Base-by-base conservation (phyloP, 2,329 filamentous ascomycete genomes). In the Penicillium sp. region DNA sequence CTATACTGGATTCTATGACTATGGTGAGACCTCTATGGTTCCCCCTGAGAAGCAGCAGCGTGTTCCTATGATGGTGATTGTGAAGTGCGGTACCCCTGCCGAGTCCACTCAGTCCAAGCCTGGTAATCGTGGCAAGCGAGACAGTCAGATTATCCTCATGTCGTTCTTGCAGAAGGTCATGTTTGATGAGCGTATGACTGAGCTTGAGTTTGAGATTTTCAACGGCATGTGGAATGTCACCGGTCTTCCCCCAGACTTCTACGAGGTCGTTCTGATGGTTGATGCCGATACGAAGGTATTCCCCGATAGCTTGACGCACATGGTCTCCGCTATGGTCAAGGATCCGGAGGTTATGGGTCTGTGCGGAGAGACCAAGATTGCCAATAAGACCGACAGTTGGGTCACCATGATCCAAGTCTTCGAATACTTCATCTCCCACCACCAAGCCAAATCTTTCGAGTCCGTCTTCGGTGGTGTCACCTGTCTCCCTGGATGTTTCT, bases 151-250 rank as follows among this genome's bases (percentile, higher is more conserved):
- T 71, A 95, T 99, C 67, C 84, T 99, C 65, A 99, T 99, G 95
- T 97, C 93, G 5, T 99, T 99, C 83, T 80, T 99, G 66, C 95
- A 99, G 74, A 99, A 99, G 80, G 95, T 99, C 71, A 99, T 99
- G 95, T 99, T 99, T 69, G 95, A 99, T 74, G 96, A 99, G 78
- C 90, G 95, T 60, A 99, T 99, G 95, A 99, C 96, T 19, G 93
- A 99, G 76, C 88, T 99, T 52, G 95, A 99, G 75, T 99, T 92
- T 71, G 95, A 99, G 73, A 98, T 99, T 90, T 99, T 99, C 82
- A 99, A 98, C 73, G 95, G 95, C 53, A 83, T 99, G 62, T 99
- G 93, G 93, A 96, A 96, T 76, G 91, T 99, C 45, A 99, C 95
- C 19, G 96, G 96, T 66, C 98, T 99, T 62, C 96, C 93, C 4